Conservation (phyloP, 83 land plant genomes). For the Picea abies region DNA sequence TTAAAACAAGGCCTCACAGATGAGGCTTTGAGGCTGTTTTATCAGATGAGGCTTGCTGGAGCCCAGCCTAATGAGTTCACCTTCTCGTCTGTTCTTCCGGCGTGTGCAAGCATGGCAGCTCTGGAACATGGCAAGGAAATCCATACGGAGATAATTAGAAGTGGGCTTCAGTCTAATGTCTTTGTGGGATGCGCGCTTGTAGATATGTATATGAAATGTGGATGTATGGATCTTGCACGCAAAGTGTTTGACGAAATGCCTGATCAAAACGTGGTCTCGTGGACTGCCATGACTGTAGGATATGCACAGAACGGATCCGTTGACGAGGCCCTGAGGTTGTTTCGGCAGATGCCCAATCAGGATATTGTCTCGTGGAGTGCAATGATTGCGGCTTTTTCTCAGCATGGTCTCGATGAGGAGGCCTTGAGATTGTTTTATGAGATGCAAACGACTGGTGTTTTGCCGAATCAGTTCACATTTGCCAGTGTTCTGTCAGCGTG, state of each 20-base stretch:
- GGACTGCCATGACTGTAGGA: conserved; percentile 19
- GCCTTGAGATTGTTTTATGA: neutral
- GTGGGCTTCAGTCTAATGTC: neutral
- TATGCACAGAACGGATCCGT: conserved; percentile 24
- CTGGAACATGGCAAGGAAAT: neutral
- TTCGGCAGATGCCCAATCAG: conserved; percentile 27
- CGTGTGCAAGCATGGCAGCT: conserved; percentile 15
- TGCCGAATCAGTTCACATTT: neutral
- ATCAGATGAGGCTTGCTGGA: neutral
- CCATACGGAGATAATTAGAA: neutral
- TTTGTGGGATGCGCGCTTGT: conserved; percentile 22
- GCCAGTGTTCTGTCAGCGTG: conserved; percentile 20
- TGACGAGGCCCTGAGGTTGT: conserved; percentile 30
- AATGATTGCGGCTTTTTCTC: neutral
- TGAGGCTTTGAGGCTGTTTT: conserved; percentile 38
- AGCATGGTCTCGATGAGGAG: neutral
- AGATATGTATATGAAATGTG: conserved; percentile 26
- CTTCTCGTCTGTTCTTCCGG: conserved; percentile 18
- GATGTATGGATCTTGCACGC: neutral
- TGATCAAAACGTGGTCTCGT: conserved; percentile 12
- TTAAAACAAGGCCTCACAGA: conserved; percentile 22
- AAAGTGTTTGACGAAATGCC: conserved; percentile 23
- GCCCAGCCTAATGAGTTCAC: conserved; percentile 22
- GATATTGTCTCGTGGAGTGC: neutral
- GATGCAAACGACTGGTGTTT: neutral